Evolutionary conservation across 495 filamentous ascomycete species (phyloP).

Genomic region (Copromyces sp.): DNA sequence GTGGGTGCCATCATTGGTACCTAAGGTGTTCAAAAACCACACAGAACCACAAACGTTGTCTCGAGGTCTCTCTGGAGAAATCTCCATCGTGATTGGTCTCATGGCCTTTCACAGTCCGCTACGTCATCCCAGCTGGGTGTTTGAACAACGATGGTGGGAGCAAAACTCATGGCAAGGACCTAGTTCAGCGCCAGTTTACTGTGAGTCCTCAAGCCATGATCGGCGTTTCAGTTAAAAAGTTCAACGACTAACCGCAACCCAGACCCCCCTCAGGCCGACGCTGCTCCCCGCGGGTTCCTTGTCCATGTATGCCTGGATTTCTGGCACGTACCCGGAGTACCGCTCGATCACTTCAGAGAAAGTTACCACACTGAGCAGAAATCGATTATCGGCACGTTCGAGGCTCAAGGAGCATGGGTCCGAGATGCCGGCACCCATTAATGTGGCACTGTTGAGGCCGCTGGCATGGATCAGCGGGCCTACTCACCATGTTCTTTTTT

Average conservation of each 20-base stretch:
- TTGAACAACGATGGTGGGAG: slow-evolving; percentile 11
- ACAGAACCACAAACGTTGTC: background rate
- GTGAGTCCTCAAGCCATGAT: slow-evolving; percentile 4
- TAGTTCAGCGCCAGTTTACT: slow-evolving; percentile 2
- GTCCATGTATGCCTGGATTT: slow-evolving; percentile 9
- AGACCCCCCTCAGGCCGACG: background rate
- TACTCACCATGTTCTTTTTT: background rate
- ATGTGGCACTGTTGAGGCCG: too few species aligned
- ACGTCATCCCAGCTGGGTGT: slow-evolving; percentile 8
- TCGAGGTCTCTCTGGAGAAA: slow-evolving; percentile 17
- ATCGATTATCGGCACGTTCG: too few species aligned
- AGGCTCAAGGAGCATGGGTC: too few species aligned
- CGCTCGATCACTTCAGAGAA: too few species aligned
- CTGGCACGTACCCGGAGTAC: too few species aligned
- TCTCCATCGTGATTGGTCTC: slow-evolving; percentile 20
- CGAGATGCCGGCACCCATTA: too few species aligned
- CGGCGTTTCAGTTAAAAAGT: background rate
- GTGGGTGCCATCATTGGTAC: slow-evolving; percentile 28
- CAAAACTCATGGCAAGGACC: slow-evolving; percentile 7
- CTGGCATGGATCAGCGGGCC: too few species aligned
- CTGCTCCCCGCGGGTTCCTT: slow-evolving; percentile 14
- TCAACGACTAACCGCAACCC: background rate
- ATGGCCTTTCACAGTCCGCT: slow-evolving; percentile 19
- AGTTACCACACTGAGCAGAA: too few species aligned
- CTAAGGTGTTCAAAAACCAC: slow-evolving; percentile 14